Evolutionary conservation across 179 eudicot species (phyloP).

Genomic region (Silene vulgaris): DNA sequence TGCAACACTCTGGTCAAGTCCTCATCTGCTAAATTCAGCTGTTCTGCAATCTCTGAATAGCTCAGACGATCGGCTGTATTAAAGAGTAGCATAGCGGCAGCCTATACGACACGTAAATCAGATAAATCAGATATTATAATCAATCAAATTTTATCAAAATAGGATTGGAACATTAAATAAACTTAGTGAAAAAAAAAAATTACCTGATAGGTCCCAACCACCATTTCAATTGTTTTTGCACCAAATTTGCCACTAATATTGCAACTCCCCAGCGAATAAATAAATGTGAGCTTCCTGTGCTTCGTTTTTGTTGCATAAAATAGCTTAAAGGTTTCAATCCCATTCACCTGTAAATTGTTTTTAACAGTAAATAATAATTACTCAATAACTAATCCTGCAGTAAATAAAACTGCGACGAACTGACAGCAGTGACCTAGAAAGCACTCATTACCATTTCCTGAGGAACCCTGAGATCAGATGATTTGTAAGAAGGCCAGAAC

Average conservation of each 20-base stretch:
- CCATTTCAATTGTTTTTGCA: slow-evolving; percentile 47
- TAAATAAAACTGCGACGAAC: background rate
- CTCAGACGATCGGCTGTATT: slow-evolving; percentile 50
- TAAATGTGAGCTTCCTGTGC: slow-evolving; percentile 62
- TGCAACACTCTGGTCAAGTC: slow-evolving; percentile 49
- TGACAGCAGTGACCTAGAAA: background rate
- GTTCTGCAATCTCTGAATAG: slow-evolving; percentile 46
- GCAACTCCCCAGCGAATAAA: slow-evolving; percentile 58
- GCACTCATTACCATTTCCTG: slow-evolving; percentile 56
- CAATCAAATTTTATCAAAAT: background rate
- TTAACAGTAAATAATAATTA: no score
- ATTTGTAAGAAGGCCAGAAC: slow-evolving; percentile 86
- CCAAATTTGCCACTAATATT: slow-evolving; percentile 53
- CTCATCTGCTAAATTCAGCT: slow-evolving; percentile 47
- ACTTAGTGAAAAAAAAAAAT: background rate
- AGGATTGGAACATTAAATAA: background rate
- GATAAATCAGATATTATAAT: background rate
- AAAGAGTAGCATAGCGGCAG: slow-evolving; percentile 60
- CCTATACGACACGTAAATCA: slow-evolving; percentile 31
- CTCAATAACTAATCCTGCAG: background rate
- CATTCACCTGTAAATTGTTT: slow-evolving; percentile 34
- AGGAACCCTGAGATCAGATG: slow-evolving; percentile 73
- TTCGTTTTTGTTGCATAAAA: slow-evolving; percentile 56
- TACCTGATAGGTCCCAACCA: slow-evolving; percentile 65
- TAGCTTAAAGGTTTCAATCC: slow-evolving; percentile 55